Conservation (phyloP, 2,329 filamentous ascomycete genomes). For the Sclerotinia sclerotiorum region DNA sequence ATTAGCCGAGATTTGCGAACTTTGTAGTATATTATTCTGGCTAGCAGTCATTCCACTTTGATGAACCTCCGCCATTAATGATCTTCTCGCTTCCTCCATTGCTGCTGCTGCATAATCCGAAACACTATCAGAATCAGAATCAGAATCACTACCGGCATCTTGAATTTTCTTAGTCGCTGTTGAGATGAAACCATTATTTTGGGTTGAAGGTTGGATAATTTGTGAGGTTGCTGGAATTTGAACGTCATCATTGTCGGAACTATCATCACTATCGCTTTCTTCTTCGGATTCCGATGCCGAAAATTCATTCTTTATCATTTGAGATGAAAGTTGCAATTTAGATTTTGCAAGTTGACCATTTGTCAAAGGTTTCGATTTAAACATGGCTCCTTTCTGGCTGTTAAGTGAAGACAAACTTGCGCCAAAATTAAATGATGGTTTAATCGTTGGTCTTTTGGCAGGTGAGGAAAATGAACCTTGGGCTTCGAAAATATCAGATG, state of each 20-base stretch:
- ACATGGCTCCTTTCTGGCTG: slow-evolving; percentile 21
- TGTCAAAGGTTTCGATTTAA: slow-evolving; percentile 18
- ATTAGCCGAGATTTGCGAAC: slow-evolving; percentile 13
- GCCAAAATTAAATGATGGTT: slow-evolving; percentile 31
- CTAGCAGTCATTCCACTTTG: not conserved
- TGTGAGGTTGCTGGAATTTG: slow-evolving; percentile 5
- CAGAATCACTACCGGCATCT: slow-evolving; percentile 20
- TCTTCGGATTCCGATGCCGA: slow-evolving; percentile 30
- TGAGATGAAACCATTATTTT: not conserved
- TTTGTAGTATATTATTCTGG: not conserved
- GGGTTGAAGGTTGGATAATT: slow-evolving; percentile 5
- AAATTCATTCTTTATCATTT: slow-evolving; percentile 23
- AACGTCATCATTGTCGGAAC: slow-evolving; percentile 8
- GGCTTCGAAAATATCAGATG: slow-evolving; percentile 37
- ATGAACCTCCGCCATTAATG: slow-evolving; percentile 11
- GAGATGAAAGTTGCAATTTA: slow-evolving; percentile 17
- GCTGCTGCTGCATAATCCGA: not conserved
- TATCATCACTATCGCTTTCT: slow-evolving; percentile 26
- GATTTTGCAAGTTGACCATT: slow-evolving; percentile 20
- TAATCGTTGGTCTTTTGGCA: slow-evolving; percentile 27
- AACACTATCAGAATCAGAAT: slow-evolving; percentile 19
- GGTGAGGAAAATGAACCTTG: slow-evolving; percentile 15
- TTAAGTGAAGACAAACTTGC: slow-evolving; percentile 32
- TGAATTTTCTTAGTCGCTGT: not conserved
- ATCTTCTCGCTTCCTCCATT: slow-evolving; percentile 11